Evolutionary conservation across 495 filamentous ascomycete species (phyloP).

Genomic region (Wilcoxina mikolae): DNA sequence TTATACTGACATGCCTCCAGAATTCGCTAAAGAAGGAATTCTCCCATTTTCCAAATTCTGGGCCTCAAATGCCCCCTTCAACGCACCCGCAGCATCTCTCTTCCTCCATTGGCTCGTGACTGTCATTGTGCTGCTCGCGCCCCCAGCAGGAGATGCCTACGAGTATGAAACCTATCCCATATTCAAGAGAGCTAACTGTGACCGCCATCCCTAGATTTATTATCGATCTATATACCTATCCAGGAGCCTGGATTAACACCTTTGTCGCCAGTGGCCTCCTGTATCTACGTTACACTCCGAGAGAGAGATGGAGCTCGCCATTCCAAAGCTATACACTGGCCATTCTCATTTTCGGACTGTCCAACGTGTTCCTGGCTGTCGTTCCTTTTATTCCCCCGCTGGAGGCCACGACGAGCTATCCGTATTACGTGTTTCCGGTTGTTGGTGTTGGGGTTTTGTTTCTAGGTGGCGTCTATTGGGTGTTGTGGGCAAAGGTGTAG

Average conservation of each 20-base stretch:
- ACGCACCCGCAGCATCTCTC: constrained; percentile 46
- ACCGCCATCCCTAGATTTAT: constrained; percentile 21
- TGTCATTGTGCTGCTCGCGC: constrained; percentile 45
- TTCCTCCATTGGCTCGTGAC: constrained; percentile 48
- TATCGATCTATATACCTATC: constrained; percentile 40
- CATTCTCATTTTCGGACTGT: constrained; percentile 29
- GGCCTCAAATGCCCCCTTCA: constrained; percentile 53
- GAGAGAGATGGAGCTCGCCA: constrained; percentile 31
- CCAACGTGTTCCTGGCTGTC: constrained; percentile 32
- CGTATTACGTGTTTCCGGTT: constrained; percentile 35
- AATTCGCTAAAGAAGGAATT: constrained; percentile 48
- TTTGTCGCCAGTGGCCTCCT: constrained; percentile 37
- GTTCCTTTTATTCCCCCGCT: constrained; percentile 35
- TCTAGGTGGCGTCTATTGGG: constrained; percentile 32
- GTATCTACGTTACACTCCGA: constrained; percentile 27
- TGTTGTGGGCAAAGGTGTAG: constrained; percentile 29
- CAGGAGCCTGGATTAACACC: constrained; percentile 38
- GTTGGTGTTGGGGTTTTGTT: constrained; percentile 32
- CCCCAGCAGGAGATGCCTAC: constrained; percentile 49
- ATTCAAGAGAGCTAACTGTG: neutral
- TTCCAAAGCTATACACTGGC: constrained; percentile 30
- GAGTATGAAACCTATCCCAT: constrained; percentile 3
- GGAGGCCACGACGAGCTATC: constrained; percentile 21
- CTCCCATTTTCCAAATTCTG: constrained; percentile 48
- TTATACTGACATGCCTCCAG: constrained; percentile 22